Conservation (phyloP, 495 filamentous ascomycete genomes). For the Aspergillus steynii region DNA sequence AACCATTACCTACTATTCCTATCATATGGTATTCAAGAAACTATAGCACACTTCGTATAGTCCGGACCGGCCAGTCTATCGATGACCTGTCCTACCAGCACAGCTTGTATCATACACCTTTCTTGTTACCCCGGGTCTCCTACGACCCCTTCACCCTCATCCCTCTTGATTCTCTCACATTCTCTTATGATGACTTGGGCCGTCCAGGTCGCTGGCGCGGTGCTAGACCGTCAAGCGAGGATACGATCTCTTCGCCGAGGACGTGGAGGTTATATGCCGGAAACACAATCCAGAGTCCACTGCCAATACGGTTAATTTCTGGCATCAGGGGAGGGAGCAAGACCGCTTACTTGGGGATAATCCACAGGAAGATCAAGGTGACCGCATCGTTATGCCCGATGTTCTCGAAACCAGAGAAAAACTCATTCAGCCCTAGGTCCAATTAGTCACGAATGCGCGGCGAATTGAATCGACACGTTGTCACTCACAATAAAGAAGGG, state of each 20-base stretch:
- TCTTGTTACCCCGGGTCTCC: too few relatives aligned
- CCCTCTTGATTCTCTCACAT: too few relatives aligned
- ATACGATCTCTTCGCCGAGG: constrained; percentile 69
- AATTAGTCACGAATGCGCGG: background rate
- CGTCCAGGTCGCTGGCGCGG: constrained; percentile 34
- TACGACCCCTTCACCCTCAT: too few relatives aligned
- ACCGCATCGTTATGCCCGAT: constrained; percentile 70
- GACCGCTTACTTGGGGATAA: constrained; percentile 73
- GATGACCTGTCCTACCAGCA: too few relatives aligned
- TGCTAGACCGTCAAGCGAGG: constrained; percentile 58
- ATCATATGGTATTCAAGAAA: background rate
- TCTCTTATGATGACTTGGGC: constrained; percentile 29
- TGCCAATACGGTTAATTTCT: constrained; percentile 31
- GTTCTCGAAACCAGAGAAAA: constrained; percentile 73
- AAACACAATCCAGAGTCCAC: constrained; percentile 77
- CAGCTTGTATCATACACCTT: too few relatives aligned
- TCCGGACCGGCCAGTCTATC: too few relatives aligned
- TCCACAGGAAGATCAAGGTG: constrained; percentile 66
- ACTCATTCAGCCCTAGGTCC: constrained; percentile 69
- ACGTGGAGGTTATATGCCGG: constrained; percentile 69
- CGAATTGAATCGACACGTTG: background rate
- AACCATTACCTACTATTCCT: background rate
- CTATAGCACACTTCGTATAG: background rate
- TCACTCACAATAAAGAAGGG: constrained; percentile 76
- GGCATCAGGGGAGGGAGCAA: background rate